Evolutionary conservation across 169 alveolate species (phyloP).

Genomic region (Plasmodium sp.): DNA sequence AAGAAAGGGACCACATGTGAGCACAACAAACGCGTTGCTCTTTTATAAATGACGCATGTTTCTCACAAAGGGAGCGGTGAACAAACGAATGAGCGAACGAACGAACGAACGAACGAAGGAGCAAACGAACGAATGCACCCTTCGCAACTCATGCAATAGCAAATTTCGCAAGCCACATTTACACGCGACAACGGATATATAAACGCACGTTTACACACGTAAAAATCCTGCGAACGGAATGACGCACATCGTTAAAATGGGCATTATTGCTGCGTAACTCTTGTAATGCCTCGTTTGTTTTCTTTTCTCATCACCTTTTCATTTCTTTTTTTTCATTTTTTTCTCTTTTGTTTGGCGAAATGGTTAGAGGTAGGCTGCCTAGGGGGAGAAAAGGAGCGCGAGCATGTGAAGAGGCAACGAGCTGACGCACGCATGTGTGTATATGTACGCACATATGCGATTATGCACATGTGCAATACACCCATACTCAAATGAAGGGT

Average conservation of each 20-base stretch:
- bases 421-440: background rate
- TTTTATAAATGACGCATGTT: background rate
- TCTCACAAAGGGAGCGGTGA: background rate
- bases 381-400: background rate
- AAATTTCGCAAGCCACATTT: background rate
- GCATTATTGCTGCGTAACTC: background rate
- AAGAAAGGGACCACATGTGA: background rate
- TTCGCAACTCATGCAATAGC: background rate
- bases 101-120: background rate
- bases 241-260: background rate
- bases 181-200: background rate
- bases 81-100: background rate
- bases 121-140: background rate
- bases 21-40: background rate
- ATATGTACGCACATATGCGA: background rate
- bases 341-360: background rate
- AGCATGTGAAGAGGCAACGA: background rate
- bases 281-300: background rate
- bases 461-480: background rate
- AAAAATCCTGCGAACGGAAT: background rate
- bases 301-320: background rate
- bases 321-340: background rate
- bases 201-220: background rate
- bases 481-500: background rate
- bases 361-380: background rate